Conservation (phyloP, 805 yeast genomes). For the Sporopachydermia quercuum region DNA sequence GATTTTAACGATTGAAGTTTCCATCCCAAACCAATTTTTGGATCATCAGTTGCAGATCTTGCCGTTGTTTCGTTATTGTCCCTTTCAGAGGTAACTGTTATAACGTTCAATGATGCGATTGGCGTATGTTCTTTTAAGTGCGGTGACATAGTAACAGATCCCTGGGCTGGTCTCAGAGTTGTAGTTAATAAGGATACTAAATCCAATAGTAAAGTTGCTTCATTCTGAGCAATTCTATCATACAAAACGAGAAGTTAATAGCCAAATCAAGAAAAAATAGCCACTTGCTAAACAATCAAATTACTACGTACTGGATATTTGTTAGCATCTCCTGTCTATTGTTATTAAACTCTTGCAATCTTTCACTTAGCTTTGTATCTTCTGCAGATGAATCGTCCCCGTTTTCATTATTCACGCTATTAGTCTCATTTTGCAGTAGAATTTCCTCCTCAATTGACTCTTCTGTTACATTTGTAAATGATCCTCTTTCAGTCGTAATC, state of each 20-base stretch:
- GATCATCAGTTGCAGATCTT: conserved; percentile 15
- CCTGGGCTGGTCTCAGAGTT: conserved; percentile 71
- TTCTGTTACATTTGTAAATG: conserved; percentile 46
- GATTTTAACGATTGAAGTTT: conserved; percentile 53
- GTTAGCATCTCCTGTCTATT: conserved; percentile 39
- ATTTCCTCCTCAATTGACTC: conserved; percentile 34
- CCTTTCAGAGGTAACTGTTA: conserved; percentile 9
- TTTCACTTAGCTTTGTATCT: conserved; percentile 11
- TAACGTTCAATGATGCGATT: conserved; percentile 49
- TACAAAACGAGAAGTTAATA: too few relatives aligned
- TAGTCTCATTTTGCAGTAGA: conserved; percentile 9
- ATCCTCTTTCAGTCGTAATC: conserved; percentile 42
- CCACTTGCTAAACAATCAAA: too few relatives aligned
- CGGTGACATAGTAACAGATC: conserved; percentile 78
- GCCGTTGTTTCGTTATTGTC: conserved; percentile 16
- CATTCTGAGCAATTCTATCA: conserved; percentile 67
- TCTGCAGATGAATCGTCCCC: conserved; percentile 4
- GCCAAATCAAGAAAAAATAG: too few relatives aligned
- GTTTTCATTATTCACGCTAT: not conserved
- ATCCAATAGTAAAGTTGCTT: conserved; percentile 76
- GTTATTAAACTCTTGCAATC: conserved; percentile 28
- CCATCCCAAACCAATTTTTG: conserved; percentile 62
- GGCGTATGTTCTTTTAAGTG: conserved; percentile 62
- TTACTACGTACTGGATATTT: conserved; percentile 21
- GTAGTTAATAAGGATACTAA: conserved; percentile 75